phyloP scores from a whole-genome alignment of 208 protist genomes.

The Crithidia bombi region DNA sequence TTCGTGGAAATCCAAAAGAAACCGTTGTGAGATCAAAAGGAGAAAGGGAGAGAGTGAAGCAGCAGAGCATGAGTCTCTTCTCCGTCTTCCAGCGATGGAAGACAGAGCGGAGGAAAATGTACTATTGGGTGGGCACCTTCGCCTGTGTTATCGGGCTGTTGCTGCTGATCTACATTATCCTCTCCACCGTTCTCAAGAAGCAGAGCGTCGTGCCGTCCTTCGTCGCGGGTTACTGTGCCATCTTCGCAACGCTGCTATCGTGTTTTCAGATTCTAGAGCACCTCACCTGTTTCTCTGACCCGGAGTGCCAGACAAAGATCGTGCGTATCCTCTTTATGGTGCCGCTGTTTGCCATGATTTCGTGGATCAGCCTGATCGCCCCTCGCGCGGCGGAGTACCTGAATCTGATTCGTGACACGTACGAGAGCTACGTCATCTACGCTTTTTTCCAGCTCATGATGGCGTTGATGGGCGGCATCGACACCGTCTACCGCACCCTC shows the following conservation, averaged over 20 bases:
- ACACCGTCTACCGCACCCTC: slow-evolving; percentile 83
- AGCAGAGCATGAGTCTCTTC: slow-evolving; percentile 27
- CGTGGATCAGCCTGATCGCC: slow-evolving; percentile 78
- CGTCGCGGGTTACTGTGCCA: slow-evolving; percentile 88
- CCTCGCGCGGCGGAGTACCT: slow-evolving; percentile 85
- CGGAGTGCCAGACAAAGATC: slow-evolving; percentile 91
- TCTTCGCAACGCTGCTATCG: slow-evolving; percentile 88
- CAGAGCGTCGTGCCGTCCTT: slow-evolving; percentile 72
- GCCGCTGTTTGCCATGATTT: slow-evolving; percentile 90
- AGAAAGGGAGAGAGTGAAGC: too few species aligned
- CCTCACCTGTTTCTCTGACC: slow-evolving; percentile 88
- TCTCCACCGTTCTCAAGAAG: slow-evolving; percentile 47
- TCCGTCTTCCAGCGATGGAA: slow-evolving; percentile 28
- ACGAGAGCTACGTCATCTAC: slow-evolving; percentile 96
- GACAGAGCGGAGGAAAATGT: slow-evolving; percentile 77
- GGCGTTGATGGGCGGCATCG: slow-evolving; percentile 89
- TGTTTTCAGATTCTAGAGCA: slow-evolving; percentile 92
- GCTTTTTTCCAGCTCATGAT: slow-evolving; percentile 95
- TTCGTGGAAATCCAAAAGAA: too few species aligned
- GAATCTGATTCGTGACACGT: slow-evolving; percentile 90
- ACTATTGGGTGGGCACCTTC: slow-evolving; percentile 88
- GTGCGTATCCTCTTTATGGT: slow-evolving; percentile 96
- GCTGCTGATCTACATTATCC: slow-evolving; percentile 67
- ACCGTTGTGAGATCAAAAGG: too few species aligned
- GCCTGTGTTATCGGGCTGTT: slow-evolving; percentile 76